Percentiles rank a stretch among this genome's conserved stretches.
phyloP scores from a whole-genome alignment of 148 eudicot species.

The Vaccinium corymbosum region DNA sequence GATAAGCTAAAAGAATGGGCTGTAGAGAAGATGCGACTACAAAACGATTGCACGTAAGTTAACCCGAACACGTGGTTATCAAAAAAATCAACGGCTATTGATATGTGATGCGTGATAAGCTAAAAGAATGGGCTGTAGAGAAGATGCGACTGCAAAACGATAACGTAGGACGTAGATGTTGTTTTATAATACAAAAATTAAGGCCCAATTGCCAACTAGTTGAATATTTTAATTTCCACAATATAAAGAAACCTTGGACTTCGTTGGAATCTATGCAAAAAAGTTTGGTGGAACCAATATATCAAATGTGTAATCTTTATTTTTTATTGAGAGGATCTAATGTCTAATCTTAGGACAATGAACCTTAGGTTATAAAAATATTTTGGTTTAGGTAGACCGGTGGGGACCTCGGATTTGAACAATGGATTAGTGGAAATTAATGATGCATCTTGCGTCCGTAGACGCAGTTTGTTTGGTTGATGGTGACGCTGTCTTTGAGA shows the following conservation, averaged over 20 bases:
- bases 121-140: background rate
- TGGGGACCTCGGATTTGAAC: constrained; percentile 37
- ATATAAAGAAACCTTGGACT: constrained; percentile 24
- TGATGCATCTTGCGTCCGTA: constrained; percentile 29
- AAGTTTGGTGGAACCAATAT: constrained; percentile 27
- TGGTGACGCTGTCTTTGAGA: constrained; percentile 31
- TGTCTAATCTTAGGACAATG: constrained; percentile 8
- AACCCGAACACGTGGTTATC: too few species aligned
- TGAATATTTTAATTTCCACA: background rate
- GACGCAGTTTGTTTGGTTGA: constrained; percentile 37
- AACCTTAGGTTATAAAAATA: background rate
- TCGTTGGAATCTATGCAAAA: constrained; percentile 20
- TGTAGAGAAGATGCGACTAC: background rate
- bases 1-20: background rate
- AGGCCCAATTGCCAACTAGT: constrained; percentile 4
- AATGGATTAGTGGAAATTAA: constrained; percentile 20
- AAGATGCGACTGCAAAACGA: background rate
- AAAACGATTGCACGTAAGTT: background rate
- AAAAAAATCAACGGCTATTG: background rate
- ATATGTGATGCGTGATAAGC: background rate
- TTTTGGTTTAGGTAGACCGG: constrained; percentile 20
- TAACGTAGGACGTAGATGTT: background rate
- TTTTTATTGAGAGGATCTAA: background rate
- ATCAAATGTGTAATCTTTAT: constrained; percentile 13
- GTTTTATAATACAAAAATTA: background rate